Conservation (phyloP, 345 rosid genomes). For the Microthlaspi erraticum region DNA sequence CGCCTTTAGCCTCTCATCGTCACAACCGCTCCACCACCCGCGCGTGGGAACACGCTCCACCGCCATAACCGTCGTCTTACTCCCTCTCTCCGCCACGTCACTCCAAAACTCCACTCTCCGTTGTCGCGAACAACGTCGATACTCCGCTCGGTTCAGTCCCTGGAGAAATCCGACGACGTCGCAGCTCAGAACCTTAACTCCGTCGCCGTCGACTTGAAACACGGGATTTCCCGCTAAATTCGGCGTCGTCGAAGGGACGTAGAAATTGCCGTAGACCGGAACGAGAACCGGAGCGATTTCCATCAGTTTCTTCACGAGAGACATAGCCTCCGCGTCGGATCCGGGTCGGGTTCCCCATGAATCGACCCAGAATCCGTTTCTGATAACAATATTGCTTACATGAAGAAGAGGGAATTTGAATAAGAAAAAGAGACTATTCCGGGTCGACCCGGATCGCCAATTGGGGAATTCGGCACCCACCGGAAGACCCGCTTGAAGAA, state of each 20-base stretch:
- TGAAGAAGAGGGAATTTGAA: conserved; percentile 56
- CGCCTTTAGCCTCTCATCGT: conserved; percentile 38
- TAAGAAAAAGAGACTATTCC: conserved; percentile 54
- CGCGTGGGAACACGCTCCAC: conserved; percentile 43
- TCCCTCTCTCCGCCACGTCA: conserved; percentile 73
- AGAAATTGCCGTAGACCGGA: conserved; percentile 65
- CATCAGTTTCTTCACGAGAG: conserved; percentile 38
- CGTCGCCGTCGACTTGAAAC: conserved; percentile 59
- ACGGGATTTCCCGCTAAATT: conserved; percentile 72
- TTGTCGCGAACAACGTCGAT: conserved; percentile 26
- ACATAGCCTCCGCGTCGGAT: conserved; percentile 39
- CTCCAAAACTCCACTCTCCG: conserved; percentile 74
- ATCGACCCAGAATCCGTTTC: conserved; percentile 67
- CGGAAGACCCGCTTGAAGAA: conserved; percentile 84
- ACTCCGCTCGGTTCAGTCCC: conserved; percentile 43
- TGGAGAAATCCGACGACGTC: conserved; percentile 71
- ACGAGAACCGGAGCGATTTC: conserved; percentile 64
- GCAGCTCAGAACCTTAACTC: conserved; percentile 58
- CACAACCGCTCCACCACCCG: conserved; percentile 59
- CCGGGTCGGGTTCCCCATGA: conserved; percentile 70
- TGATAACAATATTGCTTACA: conserved; percentile 53
- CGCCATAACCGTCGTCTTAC: conserved; percentile 44
- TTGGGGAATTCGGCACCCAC: conserved; percentile 71
- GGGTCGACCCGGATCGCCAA: conserved; percentile 75
- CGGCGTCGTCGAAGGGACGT: conserved; percentile 61